A percentile compares a stretch with the other conserved stretches of the same genome.
phyloP scores from a whole-genome alignment of 23 red algal genomes.

The Gracilaria caudata region DNA sequence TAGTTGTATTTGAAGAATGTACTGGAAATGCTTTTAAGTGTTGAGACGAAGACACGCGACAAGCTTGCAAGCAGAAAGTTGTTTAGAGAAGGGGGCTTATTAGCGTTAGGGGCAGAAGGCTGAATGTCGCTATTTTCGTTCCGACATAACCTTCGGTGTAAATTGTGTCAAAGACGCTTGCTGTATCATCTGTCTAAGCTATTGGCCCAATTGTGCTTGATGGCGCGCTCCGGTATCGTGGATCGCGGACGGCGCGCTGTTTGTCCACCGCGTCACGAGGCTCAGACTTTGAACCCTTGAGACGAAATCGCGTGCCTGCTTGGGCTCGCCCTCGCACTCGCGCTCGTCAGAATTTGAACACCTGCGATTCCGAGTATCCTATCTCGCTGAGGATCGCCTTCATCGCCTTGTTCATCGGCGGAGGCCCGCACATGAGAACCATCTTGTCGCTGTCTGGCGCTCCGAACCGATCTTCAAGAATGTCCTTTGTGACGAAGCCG shows the following conservation, averaged over 20 bases:
- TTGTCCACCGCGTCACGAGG: not conserved
- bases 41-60: not conserved
- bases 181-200: not conserved
- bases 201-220: too few species aligned
- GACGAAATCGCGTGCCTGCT: too few species aligned
- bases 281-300: not conserved
- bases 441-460: conserved; percentile 30
- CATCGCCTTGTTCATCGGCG: conserved; percentile 96
- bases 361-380: conserved; percentile 48
- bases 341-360: conserved; percentile 77
- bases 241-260: too few species aligned
- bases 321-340: too few species aligned
- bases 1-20: not conserved
- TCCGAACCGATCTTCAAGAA: conserved; percentile 79
- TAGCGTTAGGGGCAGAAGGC: not conserved
- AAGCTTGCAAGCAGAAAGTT: not conserved
- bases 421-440: conserved; percentile 89
- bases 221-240: too few species aligned
- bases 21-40: too few species aligned
- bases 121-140: not conserved
- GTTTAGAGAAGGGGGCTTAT: not conserved
- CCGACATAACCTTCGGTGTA: not conserved
- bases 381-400: conserved; percentile 49
- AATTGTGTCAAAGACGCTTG: too few species aligned
- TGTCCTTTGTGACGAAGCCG: conserved; percentile 77